These are phyloP conservation scores for peach (Prunus persica) DNA, from an alignment of 306 rosid genomes.

Conservation along the genomic window DNA sequence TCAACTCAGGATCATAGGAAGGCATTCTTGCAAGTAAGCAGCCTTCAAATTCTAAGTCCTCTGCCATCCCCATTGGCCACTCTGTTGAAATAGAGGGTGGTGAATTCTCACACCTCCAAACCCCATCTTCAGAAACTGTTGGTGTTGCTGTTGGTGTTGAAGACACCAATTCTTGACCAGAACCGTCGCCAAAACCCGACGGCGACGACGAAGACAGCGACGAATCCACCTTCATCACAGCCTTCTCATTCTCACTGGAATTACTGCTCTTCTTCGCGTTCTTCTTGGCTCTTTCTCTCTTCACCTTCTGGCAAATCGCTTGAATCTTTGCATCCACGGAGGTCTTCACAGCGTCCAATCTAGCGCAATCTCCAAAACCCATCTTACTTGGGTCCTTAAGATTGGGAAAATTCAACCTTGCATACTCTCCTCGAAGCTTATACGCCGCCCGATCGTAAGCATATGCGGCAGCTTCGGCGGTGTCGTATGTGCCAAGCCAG, in stretches of 20 bases:
- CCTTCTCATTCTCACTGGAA: not conserved
- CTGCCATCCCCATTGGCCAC: conserved; percentile 24
- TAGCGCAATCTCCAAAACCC: conserved; percentile 55
- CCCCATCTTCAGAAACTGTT: conserved; percentile 47
- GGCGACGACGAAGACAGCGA: conserved; percentile 30
- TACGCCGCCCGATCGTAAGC: conserved; percentile 97
- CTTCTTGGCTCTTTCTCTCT: conserved; percentile 65
- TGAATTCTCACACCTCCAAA: conserved; percentile 54
- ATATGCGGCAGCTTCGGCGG: conserved; percentile 92
- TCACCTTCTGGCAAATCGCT: conserved; percentile 83
- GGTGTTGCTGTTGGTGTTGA: not conserved
- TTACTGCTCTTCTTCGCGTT: conserved; percentile 38
- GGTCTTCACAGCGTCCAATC: conserved; percentile 57
- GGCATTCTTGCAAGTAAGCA: conserved; percentile 77
- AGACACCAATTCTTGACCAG: conserved; percentile 39
- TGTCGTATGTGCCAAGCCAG: conserved; percentile 92
- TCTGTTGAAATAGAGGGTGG: conserved; percentile 46
- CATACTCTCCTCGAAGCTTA: conserved; percentile 92
- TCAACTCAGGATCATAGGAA: conserved; percentile 83
- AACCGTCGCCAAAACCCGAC: conserved; percentile 23
- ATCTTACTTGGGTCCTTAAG: conserved; percentile 58
- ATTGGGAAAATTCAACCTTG: conserved; percentile 88
- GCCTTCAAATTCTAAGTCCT: conserved; percentile 47
- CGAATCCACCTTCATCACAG: conserved; percentile 13
- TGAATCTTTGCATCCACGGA: conserved; percentile 86